Evolutionary conservation across 139 green algal genomes (phyloP).

Genomic region (Coccomyxa sp.): DNA sequence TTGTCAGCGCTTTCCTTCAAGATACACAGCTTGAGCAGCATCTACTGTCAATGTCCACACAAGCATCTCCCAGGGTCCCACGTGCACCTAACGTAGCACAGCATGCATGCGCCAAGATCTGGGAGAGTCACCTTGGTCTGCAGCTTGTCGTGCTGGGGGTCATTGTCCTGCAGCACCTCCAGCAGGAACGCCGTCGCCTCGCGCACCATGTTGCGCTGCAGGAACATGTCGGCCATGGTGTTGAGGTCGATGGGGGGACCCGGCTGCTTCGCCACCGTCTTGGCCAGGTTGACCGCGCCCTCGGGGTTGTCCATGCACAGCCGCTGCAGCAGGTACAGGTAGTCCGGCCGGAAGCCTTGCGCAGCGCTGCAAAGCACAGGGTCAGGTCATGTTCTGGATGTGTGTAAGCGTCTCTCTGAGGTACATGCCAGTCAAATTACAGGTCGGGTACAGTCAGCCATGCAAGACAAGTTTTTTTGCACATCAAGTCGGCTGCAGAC

Average conservation of each 20-base stretch:
- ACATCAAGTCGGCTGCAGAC: not conserved
- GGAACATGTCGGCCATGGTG: conserved; percentile 95
- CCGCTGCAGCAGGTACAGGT: conserved; percentile 91
- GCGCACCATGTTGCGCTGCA: conserved; percentile 82
- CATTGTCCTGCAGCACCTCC: conserved; percentile 90
- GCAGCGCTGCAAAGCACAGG: conserved; percentile 65
- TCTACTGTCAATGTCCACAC: too few species aligned
- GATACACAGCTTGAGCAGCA: too few species aligned
- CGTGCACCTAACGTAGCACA: too few species aligned
- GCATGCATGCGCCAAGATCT: too few species aligned
- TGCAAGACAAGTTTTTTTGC: not conserved
- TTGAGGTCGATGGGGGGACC: conserved; percentile 83
- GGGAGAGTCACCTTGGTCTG: conserved; percentile 71
- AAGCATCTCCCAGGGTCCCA: too few species aligned
- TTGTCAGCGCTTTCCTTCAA: too few species aligned
- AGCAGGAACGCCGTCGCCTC: conserved; percentile 98
- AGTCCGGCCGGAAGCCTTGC: conserved; percentile 89
- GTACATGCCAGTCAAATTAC: too few species aligned
- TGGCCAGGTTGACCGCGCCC: conserved; percentile 90
- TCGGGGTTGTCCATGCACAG: conserved; percentile 93
- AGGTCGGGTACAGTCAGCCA: not conserved
- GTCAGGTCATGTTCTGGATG: too few species aligned
- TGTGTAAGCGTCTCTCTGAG: too few species aligned
- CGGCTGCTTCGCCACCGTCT: conserved; percentile 88
- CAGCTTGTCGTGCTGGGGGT: conserved; percentile 81